Evolutionary conservation across 2,329 filamentous ascomycete genomes (phyloP).

Genomic region (Cyphellophora attinorum): DNA sequence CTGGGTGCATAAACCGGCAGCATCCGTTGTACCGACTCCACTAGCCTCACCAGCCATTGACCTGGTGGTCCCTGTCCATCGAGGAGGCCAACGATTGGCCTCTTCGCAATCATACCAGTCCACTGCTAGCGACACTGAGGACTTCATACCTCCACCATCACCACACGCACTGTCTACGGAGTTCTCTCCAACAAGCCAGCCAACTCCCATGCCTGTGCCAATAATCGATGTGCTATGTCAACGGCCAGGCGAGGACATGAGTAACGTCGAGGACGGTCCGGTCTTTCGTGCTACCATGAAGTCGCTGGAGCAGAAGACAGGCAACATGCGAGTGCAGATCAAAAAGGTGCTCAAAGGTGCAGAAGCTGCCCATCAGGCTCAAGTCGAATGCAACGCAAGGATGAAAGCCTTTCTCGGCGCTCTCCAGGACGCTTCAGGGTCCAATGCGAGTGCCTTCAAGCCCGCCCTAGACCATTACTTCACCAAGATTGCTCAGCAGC

Average conservation of each 20-base stretch:
- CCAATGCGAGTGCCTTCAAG: slow-evolving; percentile 93
- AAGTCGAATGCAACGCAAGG: slow-evolving; percentile 76
- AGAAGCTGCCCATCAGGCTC: slow-evolving; percentile 75
- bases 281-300: slow-evolving; percentile 96
- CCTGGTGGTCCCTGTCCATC: slow-evolving; percentile 56
- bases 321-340: slow-evolving; percentile 86
- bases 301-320: slow-evolving; percentile 89
- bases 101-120: slow-evolving; percentile 82
- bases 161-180: slow-evolving; percentile 18
- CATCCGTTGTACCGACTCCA: slow-evolving; percentile 36
- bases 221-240: slow-evolving; percentile 84
- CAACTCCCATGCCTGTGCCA: slow-evolving; percentile 30
- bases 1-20: slow-evolving; percentile 74
- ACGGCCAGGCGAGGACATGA: slow-evolving; percentile 75
- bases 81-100: slow-evolving; percentile 62
- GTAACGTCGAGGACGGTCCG: slow-evolving; percentile 80
- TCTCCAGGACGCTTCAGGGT: slow-evolving; percentile 74
- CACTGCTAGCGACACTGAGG: slow-evolving; percentile 63
- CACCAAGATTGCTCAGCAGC: slow-evolving; percentile 88
- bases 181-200: slow-evolving; percentile 22
- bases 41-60: slow-evolving; percentile 66
- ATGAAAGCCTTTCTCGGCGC: slow-evolving; percentile 75
- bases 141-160: slow-evolving; percentile 21
- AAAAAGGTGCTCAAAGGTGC: slow-evolving; percentile 92
- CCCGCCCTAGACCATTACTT: slow-evolving; percentile 97